phyloP scores from a whole-genome alignment of 2,329 filamentous ascomycete genomes.

The Fusarium buharicum region DNA sequence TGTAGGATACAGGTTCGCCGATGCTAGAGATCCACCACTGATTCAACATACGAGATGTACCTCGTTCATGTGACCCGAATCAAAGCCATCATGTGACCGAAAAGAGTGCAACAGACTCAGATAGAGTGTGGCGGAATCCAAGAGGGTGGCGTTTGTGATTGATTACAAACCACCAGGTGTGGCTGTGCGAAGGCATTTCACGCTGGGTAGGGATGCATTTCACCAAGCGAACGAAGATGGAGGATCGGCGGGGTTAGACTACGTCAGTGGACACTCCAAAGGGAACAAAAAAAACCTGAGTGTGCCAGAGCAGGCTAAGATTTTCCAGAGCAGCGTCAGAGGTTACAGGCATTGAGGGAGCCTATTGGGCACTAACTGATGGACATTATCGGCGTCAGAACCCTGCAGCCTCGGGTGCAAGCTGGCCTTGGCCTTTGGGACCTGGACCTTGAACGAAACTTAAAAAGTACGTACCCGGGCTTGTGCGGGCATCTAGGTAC shows the following conservation, averaged over 20 bases:
- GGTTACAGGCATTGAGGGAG: slow-evolving; percentile 33
- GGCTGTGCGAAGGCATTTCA: slow-evolving; percentile 38
- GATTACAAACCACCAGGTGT: slow-evolving; percentile 40
- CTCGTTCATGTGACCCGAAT: slow-evolving; percentile 36
- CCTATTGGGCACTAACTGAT: slow-evolving; percentile 31
- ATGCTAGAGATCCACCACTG: slow-evolving; percentile 3
- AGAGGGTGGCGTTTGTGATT: slow-evolving; percentile 12
- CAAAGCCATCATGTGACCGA: slow-evolving; percentile 42
- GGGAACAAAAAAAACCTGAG: slow-evolving; percentile 34
- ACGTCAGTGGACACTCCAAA: slow-evolving; percentile 41
- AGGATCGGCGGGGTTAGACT: slow-evolving; percentile 40
- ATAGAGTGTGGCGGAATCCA: slow-evolving; percentile 44
- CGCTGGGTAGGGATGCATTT: slow-evolving; percentile 28
- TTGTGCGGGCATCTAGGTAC: slow-evolving; percentile 3
- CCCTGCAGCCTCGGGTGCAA: slow-evolving; percentile 27
- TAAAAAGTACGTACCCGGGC: slow-evolving; percentile 11
- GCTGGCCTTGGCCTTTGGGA: slow-evolving; percentile 29
- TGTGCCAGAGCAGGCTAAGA: slow-evolving; percentile 33
- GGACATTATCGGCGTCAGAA: slow-evolving; percentile 30
- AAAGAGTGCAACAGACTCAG: slow-evolving; percentile 8
- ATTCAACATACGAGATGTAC: slow-evolving; percentile 31
- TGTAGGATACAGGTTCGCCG: not conserved
- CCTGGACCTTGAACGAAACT: slow-evolving; percentile 5
- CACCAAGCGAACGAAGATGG: slow-evolving; percentile 5
- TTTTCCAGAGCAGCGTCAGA: slow-evolving; percentile 31